Evolutionary conservation across 2,329 filamentous ascomycete genomes (phyloP), one percentile per base, ranked within the genome.

Genomic region (Exophiala sp.): DNA sequence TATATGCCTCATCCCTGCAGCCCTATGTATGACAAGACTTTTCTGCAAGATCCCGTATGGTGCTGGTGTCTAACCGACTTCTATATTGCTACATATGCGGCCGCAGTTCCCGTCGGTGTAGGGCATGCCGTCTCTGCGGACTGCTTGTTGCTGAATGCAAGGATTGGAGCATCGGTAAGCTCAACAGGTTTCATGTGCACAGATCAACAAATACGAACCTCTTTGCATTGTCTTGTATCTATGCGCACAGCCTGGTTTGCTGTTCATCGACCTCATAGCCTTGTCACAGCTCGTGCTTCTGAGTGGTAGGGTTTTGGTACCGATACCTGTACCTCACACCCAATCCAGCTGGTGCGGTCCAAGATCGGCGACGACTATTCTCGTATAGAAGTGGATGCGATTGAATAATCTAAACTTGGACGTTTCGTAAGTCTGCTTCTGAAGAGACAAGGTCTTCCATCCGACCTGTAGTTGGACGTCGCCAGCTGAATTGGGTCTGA

Each of bases 241-340:
- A 47, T 38, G 32, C 38, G 43, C 36, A 29, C 24, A 29, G 24
- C 24, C 24, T 29, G 24, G 5, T 8, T 29, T 29, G 21, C 24
- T 29, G 24, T 29, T 29, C 24, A 29, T 29, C 24, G 7, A 29
- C 7, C 3, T 8, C 24, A 29, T 36, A 46, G 45, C 36, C 51
- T 24, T 39, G 38, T 24, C 12, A 42, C 21, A 36, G 24, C 11
- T 41, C n/a, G 46, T 29, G 11, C 16, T 6, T 41, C 38, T 49
- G 40, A 50, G 34, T 47, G 40, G 44, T 24, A 41, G 47, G 39
- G 38, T 52, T 47, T 48, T 8, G 5, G 2, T 29, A 8, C 24
- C 24, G 24, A 29, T 5, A 8, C 7, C 24, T 29, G 24, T 29
- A 5, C 7, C 7, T 29, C 24, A 29, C 24, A 29, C 2, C 24